Evolutionary conservation across 2,329 filamentous ascomycete genomes (phyloP), one percentile per base, ranked within the genome.

Genomic region (Talaromyces sp.): DNA sequence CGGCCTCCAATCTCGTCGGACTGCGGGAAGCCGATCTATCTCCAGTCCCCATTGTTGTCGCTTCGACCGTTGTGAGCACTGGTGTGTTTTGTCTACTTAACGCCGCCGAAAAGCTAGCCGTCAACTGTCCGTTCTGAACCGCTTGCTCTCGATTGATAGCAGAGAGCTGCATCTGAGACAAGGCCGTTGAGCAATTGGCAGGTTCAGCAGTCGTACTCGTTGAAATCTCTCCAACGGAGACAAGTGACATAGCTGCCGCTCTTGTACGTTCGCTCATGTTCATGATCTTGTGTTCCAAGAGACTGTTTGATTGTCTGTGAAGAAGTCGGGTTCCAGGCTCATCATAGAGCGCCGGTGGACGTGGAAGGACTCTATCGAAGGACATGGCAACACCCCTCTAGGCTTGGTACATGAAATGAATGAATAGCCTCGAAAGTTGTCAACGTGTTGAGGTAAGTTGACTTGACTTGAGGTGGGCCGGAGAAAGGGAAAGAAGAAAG

Each of bases 291-390:
- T 78, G 76, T 61, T 77, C 76, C 62, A 77, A 67, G 35, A 77
- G 69, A 60, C 72, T 75, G 66, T 70, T 77, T 44, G 70, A 68
- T 14, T 69, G 67, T 68, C 74, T 71, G 35, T 60, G 48, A 42
- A 72, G 58, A 61, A 70, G 67, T 65, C 71, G 71, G 66, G 71
- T 70, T 59, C 71, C 63, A 67, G 71, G 63, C 60, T 78, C 76
- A 75, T 79, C 71, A 64, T 73, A 75, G 61, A 81, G 69, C 67
- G 75, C 74, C 68, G 73, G 68, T 62, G 78, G 77, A 62, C 74
- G 74, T 63, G 78, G 79, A 37, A 81, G 76, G 61, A 80, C 76
- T 75, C 79, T 77, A 70, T 81, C 77, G 72, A 76, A 80, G 76
- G 78, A 80, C 77, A 80, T 80, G 58, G 61, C 48, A 59, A 46